Evolutionary conservation across 306 rosid species (phyloP), one percentile per base, ranked within the genome.

Genomic region (Vicia villosa): DNA sequence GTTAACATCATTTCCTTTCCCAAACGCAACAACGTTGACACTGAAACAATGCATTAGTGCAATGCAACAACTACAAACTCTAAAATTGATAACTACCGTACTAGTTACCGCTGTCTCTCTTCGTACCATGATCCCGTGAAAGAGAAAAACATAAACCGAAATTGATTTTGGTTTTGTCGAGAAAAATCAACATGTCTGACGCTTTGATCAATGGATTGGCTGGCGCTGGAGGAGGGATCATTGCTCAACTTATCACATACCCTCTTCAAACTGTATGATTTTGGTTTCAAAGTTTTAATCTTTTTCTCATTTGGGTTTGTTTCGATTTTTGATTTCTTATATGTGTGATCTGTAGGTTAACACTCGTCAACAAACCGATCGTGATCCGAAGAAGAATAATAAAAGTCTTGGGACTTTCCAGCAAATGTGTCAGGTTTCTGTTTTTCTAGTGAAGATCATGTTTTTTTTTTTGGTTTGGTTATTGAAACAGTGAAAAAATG

Each of bases 191-290:
- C 41, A 94, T 94, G 99, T 94, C 97, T 11, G 97, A 91, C 77
- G 99, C 97, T 55, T 73, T 91, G 92, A 94, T 94, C 87, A 94
- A 91, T 82, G 99, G 97, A 2, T 69, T 94, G 58, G 92, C 97
- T 60, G 99, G 99, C 59, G 99, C 96, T 64, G 97, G 97, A 13
- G 99, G 96, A 36, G 99, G 97, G 83, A 91, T 94, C 94, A 91
- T 94, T 52, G 97, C 99, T 28, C 97, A 94, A 81, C 91, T 94
- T 74, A 87, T 94, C 82, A 91, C 99, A 0, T 94, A 94, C 75
- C 99, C 99, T 81, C 99, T 94, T 75, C 96, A 89, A 77, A 94
- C 97, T 43, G 97, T 90, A 82, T 13, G 70, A 12, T 0, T 58
- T 54, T 17, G 8, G 3, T 40, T 42, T 66, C 52, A 10, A 38